Evolutionary conservation across 1,139 yeast genomes (phyloP), one percentile per base, ranked within the genome.

Genomic region (Schwanniomyces etchellsii): DNA sequence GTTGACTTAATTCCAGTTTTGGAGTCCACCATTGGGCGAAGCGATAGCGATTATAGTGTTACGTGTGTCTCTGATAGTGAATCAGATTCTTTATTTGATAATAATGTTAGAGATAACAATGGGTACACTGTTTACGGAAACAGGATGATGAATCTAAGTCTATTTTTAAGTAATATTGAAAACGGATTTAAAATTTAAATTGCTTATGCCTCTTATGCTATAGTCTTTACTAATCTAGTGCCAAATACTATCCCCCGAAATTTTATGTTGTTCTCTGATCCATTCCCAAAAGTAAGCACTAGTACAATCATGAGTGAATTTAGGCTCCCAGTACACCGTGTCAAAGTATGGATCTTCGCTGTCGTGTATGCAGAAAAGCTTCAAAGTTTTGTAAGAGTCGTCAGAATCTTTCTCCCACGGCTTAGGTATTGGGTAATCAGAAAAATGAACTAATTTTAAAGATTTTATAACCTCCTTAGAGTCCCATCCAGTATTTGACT

Each of bases 241-340:
- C 21, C 12, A 22, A 28, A 26, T 5, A 14, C 23, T 26, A 23
- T 11, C 5, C 22, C 16, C 3, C 20, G 20, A 9, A 25, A n/a
- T 16, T 21, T 35, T 30, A 29, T 46, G 49, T 27, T 48, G 42
- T 5, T 28, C 25, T 31, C 56, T 33, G 15, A 53, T 24, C 46
- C 60, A 48, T 29, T 58, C 45, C 70, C 69, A 63, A 4, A 48
- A 43, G 1, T 36, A 39, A 6, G 57, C 64, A 29, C 60, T 48
- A 10, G 46, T 61, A 42, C 68, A 62, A 39, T 62, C 69, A 1
- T 42, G 50, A 4, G 54, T 44, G 27, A 57, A 32, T 28, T 57
- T 37, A 4, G 68, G 67, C 30, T 49, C 49, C 32, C 47, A 48
- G 12, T 38, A 34, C 2, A 36, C 29, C 14, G 45, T 27, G 27